A percentile compares a stretch with the other conserved stretches of the same genome.
Evolutionary conservation across 371 early-diverging fungal species (phyloP).

Genomic region (Mortierella sp.): DNA sequence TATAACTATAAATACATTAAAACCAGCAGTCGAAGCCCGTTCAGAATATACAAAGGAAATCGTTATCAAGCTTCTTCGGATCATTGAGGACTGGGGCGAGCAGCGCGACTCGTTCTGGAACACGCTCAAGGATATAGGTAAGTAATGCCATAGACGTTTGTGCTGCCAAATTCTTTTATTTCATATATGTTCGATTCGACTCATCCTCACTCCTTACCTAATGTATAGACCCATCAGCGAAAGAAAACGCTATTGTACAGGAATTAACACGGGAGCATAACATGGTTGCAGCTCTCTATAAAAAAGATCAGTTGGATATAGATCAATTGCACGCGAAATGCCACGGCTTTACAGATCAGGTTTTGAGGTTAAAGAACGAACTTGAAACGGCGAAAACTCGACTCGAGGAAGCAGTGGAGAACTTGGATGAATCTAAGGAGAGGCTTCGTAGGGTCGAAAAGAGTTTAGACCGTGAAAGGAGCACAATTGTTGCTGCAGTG

Average conservation of each 20-base stretch:
- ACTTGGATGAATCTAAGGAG: constrained; percentile 39
- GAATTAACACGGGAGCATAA: constrained; percentile 35
- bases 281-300: constrained; percentile 27
- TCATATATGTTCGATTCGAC: not conserved
- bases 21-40: constrained; percentile 29
- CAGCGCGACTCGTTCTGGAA: constrained; percentile 43
- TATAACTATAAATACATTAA: constrained; percentile 22
- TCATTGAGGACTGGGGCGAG: constrained; percentile 43
- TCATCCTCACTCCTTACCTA: not conserved
- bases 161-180: not conserved
- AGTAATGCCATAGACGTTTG: not conserved
- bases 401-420: constrained; percentile 39
- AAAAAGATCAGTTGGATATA: constrained; percentile 31
- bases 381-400: constrained; percentile 39
- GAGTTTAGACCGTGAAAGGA: constrained; percentile 39
- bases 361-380: constrained; percentile 33
- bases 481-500: constrained; percentile 42
- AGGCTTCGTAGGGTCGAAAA: constrained; percentile 34
- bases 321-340: constrained; percentile 45
- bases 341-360: constrained; percentile 43
- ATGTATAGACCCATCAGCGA: constrained; percentile 30
- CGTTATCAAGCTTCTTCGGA: constrained; percentile 31
- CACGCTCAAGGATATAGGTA: constrained; percentile 30
- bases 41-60: constrained; percentile 47
- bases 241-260: constrained; percentile 25